phyloP scores from a whole-genome alignment of 2,329 filamentous ascomycete genomes.

The Exophiala lecanii-corni region DNA sequence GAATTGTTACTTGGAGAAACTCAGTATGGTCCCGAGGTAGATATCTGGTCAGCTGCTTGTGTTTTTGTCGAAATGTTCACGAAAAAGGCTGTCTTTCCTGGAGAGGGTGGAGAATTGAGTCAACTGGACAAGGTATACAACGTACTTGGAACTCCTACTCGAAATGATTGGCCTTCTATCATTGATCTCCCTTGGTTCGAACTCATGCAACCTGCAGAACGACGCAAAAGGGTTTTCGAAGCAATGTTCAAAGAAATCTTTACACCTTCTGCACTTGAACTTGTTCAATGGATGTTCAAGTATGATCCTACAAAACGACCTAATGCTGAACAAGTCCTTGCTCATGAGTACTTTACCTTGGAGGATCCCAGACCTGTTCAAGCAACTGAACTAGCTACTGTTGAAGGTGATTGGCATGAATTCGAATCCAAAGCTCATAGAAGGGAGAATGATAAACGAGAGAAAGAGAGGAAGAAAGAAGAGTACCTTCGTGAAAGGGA shows the following conservation, averaged over 20 bases:
- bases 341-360: conserved; percentile 79
- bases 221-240: conserved; percentile 64
- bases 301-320: conserved; percentile 85
- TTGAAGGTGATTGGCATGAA: conserved; percentile 97
- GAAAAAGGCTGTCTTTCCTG: conserved; percentile 86
- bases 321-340: conserved; percentile 74
- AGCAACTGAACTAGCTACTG: conserved; percentile 72
- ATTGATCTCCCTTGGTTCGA: conserved; percentile 98
- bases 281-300: conserved; percentile 77
- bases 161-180: conserved; percentile 79
- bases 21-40: conserved; percentile 81
- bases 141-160: conserved; percentile 80
- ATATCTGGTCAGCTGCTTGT: conserved; percentile 96
- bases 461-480: conserved; percentile 52
- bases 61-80: conserved; percentile 97
- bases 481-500: conserved; percentile 48
- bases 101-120: conserved; percentile 90
- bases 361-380: conserved; percentile 76
- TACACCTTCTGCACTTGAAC: conserved; percentile 74
- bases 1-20: conserved; percentile 89
- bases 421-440: conserved; percentile 94
- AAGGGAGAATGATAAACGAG: conserved; percentile 73
- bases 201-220: conserved; percentile 72
- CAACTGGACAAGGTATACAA: conserved; percentile 97
- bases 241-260: conserved; percentile 76